Percentiles rank a stretch among this genome's conserved stretches.
Evolutionary conservation across 2,329 filamentous ascomycete species (phyloP).

Genomic region (Alternaria brassicae): DNA sequence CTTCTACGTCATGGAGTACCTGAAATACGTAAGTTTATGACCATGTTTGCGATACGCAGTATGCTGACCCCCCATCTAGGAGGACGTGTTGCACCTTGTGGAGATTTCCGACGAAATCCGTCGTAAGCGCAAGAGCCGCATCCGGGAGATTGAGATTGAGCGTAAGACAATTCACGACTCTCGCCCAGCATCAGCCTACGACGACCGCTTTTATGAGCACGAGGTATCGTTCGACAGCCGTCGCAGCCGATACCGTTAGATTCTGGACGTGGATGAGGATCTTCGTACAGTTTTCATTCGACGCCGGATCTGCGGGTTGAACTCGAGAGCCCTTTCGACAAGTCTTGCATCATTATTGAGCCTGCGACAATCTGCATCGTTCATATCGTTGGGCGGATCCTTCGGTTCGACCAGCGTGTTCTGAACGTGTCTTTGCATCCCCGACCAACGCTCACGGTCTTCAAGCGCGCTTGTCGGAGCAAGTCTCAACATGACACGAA

Average conservation of each 20-base stretch:
- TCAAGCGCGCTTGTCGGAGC: constrained; percentile 21
- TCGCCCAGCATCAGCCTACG: constrained; percentile 58
- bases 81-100: constrained; percentile 85
- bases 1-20: constrained; percentile 92
- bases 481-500: constrained; percentile 42
- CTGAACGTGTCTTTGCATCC: constrained; percentile 15
- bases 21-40: constrained; percentile 75
- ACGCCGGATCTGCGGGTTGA: constrained; percentile 9
- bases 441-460: not conserved
- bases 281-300: constrained; percentile 9
- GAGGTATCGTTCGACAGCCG: constrained; percentile 69
- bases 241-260: constrained; percentile 48
- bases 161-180: constrained; percentile 60
- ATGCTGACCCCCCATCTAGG: constrained; percentile 59
- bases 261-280: not conserved
- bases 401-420: constrained; percentile 15
- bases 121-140: constrained; percentile 65
- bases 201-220: constrained; percentile 71
- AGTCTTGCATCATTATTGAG: constrained; percentile 14
- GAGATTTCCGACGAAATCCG: constrained; percentile 84
- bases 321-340: constrained; percentile 12
- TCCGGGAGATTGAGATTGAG: constrained; percentile 69
- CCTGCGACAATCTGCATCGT: constrained; percentile 15
- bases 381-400: constrained; percentile 25
- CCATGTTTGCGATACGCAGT: not conserved